phyloP scores from a whole-genome alignment of 2,329 filamentous ascomycete genomes.

The Nigrograna mackinnonii region DNA sequence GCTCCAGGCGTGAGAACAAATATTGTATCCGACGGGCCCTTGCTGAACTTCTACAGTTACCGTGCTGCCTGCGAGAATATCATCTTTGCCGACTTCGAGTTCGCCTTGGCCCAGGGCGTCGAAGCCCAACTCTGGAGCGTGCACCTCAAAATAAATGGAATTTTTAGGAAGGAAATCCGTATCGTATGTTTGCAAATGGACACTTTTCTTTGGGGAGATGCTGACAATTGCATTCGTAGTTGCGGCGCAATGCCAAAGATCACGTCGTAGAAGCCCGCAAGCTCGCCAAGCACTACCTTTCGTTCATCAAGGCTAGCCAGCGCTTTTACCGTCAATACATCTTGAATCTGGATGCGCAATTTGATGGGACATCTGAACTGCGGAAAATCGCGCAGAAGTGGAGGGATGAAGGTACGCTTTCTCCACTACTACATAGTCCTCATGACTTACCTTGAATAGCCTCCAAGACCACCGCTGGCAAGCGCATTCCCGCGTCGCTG shows the following conservation, averaged over 20 bases:
- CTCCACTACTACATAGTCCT: neutral
- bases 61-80: constrained; percentile 72
- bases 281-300: constrained; percentile 77
- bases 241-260: constrained; percentile 55
- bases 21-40: constrained; percentile 1
- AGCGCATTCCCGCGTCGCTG: constrained; percentile 52
- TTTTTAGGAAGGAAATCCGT: constrained; percentile 71
- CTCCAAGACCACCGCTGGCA: constrained; percentile 28
- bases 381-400: constrained; percentile 56
- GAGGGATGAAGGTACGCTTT: constrained; percentile 38
- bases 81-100: constrained; percentile 73
- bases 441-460: constrained; percentile 9
- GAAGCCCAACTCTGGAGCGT: constrained; percentile 78
- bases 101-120: constrained; percentile 64
- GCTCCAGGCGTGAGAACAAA: constrained; percentile 35
- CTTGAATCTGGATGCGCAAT: constrained; percentile 69
- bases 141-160: constrained; percentile 76
- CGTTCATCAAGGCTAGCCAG: constrained; percentile 85
- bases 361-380: constrained; percentile 60
- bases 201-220: neutral
- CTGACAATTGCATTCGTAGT: constrained; percentile 23
- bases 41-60: constrained; percentile 54
- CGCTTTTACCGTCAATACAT: constrained; percentile 88
- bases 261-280: constrained; percentile 70
- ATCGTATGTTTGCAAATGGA: neutral